Percentiles rank a stretch among this genome's conserved stretches.
phyloP scores from a whole-genome alignment of 805 yeast species.

The Cephaloascus fragrans region DNA sequence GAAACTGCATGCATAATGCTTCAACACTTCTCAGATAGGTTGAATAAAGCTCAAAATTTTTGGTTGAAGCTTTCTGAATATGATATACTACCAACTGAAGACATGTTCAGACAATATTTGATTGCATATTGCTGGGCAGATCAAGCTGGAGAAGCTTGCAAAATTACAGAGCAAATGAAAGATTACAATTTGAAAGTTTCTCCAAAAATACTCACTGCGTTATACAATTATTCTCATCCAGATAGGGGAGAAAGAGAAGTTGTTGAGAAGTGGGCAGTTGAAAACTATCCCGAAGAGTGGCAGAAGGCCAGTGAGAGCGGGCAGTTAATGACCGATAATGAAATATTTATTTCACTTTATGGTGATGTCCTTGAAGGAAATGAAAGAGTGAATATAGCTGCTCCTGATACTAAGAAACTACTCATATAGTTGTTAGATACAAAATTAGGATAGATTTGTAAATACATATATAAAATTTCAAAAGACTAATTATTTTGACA shows the following conservation, averaged over 20 bases:
- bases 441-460: background rate
- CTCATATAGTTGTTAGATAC: background rate
- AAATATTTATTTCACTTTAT: background rate
- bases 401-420: background rate
- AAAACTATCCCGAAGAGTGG: conserved; percentile 19
- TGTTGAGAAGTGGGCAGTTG: conserved; percentile 20
- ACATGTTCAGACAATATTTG: conserved; percentile 25
- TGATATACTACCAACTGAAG: conserved; percentile 23
- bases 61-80: conserved; percentile 29
- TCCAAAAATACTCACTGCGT: conserved; percentile 19
- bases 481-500: no score
- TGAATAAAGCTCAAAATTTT: conserved; percentile 26
- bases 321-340: conserved; percentile 14
- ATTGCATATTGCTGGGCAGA: conserved; percentile 35
- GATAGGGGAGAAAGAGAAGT: conserved; percentile 18
- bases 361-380: conserved; percentile 1
- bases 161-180: conserved; percentile 19
- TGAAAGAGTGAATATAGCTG: background rate
- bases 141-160: conserved; percentile 22
- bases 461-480: no score
- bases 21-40: conserved; percentile 28
- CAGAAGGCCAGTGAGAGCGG: conserved; percentile 12
- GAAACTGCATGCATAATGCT: conserved; percentile 30
- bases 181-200: conserved; percentile 24
- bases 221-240: conserved; percentile 26